Percentiles rank a stretch among this genome's conserved stretches.
phyloP scores from a whole-genome alignment of 805 yeast species.

The Candida insectorum region DNA sequence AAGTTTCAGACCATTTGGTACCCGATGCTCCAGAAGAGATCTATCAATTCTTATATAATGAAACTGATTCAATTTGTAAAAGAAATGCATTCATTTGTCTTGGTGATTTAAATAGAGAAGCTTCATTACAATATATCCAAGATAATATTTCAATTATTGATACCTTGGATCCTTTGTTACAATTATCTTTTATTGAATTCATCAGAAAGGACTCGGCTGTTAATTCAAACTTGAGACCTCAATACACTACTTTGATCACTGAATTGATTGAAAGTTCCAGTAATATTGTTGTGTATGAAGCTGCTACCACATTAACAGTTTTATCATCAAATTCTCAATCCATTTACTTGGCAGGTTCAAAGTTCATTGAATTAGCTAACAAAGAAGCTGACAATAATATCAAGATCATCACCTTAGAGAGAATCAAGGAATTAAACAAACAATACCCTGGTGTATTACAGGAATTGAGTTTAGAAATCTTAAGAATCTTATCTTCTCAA shows the following conservation, averaged over 20 bases:
- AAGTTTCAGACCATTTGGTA: conserved; percentile 78
- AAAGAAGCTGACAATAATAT: conserved; percentile 95
- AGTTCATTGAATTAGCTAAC: conserved; percentile 83
- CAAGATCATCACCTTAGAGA: conserved; percentile 85
- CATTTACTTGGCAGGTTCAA: conserved; percentile 74
- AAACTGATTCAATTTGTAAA: conserved; percentile 89
- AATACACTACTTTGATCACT: conserved; percentile 68
- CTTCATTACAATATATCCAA: conserved; percentile 79
- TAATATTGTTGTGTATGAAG: conserved; percentile 81
- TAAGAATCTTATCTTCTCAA: conserved; percentile 81
- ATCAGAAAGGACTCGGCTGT: conserved; percentile 74
- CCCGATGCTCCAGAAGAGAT: conserved; percentile 95
- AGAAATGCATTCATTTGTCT: conserved; percentile 92
- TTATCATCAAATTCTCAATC: conserved; percentile 64
- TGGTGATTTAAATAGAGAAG: conserved; percentile 76
- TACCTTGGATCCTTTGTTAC: conserved; percentile 75
- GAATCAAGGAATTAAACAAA: conserved; percentile 71
- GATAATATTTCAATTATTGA: conserved; percentile 59
- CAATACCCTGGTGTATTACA: conserved; percentile 80
- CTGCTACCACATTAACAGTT: conserved; percentile 73
- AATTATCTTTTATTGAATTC: conserved; percentile 87
- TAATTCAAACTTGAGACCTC: conserved; percentile 61
- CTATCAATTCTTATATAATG: conserved; percentile 67
- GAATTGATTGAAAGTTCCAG: conserved; percentile 71
- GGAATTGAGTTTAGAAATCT: conserved; percentile 78